phyloP scores from a whole-genome alignment of 1,139 yeast genomes.

The Pichia terricola region DNA sequence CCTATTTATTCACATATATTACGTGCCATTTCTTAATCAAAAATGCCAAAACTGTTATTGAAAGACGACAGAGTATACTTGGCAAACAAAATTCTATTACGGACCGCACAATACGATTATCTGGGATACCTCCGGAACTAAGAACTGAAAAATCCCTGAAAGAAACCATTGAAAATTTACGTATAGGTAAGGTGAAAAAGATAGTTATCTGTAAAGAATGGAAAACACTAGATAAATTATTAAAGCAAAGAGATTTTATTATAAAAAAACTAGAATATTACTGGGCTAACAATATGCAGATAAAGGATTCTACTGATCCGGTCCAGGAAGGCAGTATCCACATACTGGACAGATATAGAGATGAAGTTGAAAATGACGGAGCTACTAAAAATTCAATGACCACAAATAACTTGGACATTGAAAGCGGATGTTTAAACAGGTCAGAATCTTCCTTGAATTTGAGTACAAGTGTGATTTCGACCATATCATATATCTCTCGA shows the following conservation, averaged over 20 bases:
- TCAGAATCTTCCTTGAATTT: background rate
- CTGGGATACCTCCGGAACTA: slow-evolving; percentile 83
- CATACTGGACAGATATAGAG: background rate
- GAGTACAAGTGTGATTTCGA: slow-evolving; percentile 5
- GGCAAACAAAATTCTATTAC: slow-evolving; percentile 88
- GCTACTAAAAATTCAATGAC: background rate
- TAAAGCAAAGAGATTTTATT: slow-evolving; percentile 46
- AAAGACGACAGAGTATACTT: slow-evolving; percentile 69
- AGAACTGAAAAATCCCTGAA: slow-evolving; percentile 61
- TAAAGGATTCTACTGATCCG: background rate
- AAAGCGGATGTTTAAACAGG: slow-evolving; percentile 5
- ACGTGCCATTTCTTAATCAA: slow-evolving; percentile 53
- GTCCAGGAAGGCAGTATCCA: background rate
- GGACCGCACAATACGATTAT: slow-evolving; percentile 79
- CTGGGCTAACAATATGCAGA: slow-evolving; percentile 60
- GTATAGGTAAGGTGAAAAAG: slow-evolving; percentile 71
- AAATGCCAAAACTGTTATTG: slow-evolving; percentile 64
- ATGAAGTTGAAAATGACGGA: background rate
- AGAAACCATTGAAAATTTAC: slow-evolving; percentile 64
- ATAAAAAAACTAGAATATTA: slow-evolving; percentile 53
- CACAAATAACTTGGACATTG: slow-evolving; percentile 7
- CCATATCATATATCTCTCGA: slow-evolving; percentile 31
- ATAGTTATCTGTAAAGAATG: slow-evolving; percentile 80
- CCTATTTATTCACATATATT: slow-evolving; percentile 70
- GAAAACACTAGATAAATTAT: slow-evolving; percentile 59